Percentiles rank a stretch among this genome's conserved stretches.
Evolutionary conservation across 257 asterid genomes (phyloP).

Genomic region (Oldenlandia corymbosa): DNA sequence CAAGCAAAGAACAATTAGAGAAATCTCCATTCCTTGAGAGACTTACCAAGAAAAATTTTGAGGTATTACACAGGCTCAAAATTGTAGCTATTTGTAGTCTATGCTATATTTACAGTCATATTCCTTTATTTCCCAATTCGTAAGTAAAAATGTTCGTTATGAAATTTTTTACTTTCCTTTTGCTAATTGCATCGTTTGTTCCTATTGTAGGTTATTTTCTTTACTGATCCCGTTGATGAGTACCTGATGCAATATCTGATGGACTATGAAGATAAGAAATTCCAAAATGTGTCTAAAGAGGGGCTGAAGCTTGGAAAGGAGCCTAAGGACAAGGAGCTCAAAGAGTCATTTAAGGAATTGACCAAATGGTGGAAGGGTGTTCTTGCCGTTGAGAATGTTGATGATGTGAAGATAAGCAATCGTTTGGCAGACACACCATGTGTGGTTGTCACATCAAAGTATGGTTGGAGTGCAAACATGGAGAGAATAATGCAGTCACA

Average conservation of each 20-base stretch:
- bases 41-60: conserved; percentile 75
- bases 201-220: conserved; percentile 62
- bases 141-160: too few species aligned
- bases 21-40: conserved; percentile 98
- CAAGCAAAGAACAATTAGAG: conserved; percentile 91
- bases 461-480: conserved; percentile 89
- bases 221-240: conserved; percentile 91
- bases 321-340: conserved; percentile 74
- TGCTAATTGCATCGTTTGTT: background rate
- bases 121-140: too few species aligned
- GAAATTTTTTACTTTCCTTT: too few species aligned
- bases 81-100: background rate
- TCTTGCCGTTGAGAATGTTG: conserved; percentile 73
- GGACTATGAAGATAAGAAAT: conserved; percentile 89
- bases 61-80: conserved; percentile 32
- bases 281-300: conserved; percentile 92
- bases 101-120: background rate
- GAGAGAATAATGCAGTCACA: conserved; percentile 94
- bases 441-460: conserved; percentile 84
- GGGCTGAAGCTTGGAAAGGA: conserved; percentile 81
- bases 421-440: conserved; percentile 84
- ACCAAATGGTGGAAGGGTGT: conserved; percentile 94
- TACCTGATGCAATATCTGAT: conserved; percentile 89
- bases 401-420: conserved; percentile 84
- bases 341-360: conserved; percentile 71